phyloP scores from a whole-genome alignment of 2,329 filamentous ascomycete genomes.

The Fusarium fracticaudum region DNA sequence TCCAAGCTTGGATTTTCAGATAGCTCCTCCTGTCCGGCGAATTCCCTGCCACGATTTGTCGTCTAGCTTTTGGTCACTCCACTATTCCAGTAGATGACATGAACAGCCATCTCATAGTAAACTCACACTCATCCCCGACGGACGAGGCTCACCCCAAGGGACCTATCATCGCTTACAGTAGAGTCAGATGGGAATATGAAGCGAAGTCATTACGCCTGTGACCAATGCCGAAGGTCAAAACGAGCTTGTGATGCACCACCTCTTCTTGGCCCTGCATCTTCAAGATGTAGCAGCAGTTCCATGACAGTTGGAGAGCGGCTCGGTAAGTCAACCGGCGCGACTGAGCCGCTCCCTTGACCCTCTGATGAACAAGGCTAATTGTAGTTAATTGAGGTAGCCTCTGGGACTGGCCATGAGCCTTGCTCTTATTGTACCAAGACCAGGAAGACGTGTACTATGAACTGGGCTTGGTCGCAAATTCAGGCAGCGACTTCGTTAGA shows the following conservation, averaged over 20 bases:
- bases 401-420: conserved; percentile 5
- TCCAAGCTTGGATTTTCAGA: neutral
- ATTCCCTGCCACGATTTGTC: neutral
- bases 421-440: conserved; percentile 48
- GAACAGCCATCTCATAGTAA: neutral
- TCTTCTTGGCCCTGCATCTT: conserved; percentile 6
- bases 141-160: neutral
- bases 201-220: conserved; percentile 39
- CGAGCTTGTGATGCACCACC: conserved; percentile 39
- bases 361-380: neutral
- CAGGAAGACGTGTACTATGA: conserved; percentile 44
- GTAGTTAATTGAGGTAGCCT: neutral
- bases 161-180: neutral
- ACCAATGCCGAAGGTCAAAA: conserved; percentile 40
- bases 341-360: neutral
- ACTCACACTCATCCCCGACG: neutral
- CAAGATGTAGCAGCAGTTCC: neutral
- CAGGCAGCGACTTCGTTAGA: conserved; percentile 21
- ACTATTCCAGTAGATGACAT: neutral
- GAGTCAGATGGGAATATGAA: conserved; percentile 24
- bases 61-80: neutral
- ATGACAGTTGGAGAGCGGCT: conserved; percentile 9
- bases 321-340: conserved; percentile 16
- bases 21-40: neutral
- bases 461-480: conserved; percentile 36